Conservation (phyloP, 495 filamentous ascomycete genomes). For the Neurospora intermedia region DNA sequence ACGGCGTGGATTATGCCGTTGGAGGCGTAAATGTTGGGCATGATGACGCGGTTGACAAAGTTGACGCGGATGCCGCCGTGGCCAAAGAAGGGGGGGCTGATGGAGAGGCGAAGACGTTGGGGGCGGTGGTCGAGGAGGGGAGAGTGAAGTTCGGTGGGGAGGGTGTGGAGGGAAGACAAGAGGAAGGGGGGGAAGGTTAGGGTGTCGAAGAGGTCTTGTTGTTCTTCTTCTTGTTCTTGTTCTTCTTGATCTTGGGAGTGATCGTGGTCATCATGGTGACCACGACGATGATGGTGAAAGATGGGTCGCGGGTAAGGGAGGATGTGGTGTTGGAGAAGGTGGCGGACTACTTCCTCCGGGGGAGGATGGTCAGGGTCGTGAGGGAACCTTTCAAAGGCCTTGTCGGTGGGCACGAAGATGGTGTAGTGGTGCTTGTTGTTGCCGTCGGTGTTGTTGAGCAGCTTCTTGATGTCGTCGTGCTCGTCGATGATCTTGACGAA, state of each 20-base stretch:
- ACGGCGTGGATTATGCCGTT: conserved; percentile 79
- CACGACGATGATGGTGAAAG: background rate
- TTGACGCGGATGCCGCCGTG: conserved; percentile 53
- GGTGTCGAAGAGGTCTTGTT: conserved; percentile 57
- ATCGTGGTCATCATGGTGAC: background rate
- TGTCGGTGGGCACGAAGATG: conserved; percentile 68
- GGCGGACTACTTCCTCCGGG: background rate
- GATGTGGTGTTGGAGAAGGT: background rate
- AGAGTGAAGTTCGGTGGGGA: conserved; percentile 54
- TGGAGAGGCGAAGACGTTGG: conserved; percentile 55
- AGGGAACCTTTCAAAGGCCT: conserved; percentile 60
- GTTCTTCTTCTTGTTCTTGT: conserved; percentile 50
- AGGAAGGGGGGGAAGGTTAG: conserved; percentile 54
- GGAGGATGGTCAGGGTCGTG: conserved; percentile 32
- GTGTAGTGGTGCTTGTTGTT: conserved; percentile 51
- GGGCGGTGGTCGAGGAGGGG: conserved; percentile 42
- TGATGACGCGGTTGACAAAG: conserved; percentile 55
- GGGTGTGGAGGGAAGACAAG: conserved; percentile 51
- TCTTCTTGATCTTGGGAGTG: conserved; percentile 41
- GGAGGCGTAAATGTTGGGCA: conserved; percentile 48
- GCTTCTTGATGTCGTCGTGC: conserved; percentile 54
- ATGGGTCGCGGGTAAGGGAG: background rate
- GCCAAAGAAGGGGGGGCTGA: conserved; percentile 32
- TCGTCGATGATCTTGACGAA: conserved; percentile 63
- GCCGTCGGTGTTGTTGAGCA: conserved; percentile 51